Conservation (phyloP, 1,139 yeast genomes). For the Nadsonia commutata region DNA sequence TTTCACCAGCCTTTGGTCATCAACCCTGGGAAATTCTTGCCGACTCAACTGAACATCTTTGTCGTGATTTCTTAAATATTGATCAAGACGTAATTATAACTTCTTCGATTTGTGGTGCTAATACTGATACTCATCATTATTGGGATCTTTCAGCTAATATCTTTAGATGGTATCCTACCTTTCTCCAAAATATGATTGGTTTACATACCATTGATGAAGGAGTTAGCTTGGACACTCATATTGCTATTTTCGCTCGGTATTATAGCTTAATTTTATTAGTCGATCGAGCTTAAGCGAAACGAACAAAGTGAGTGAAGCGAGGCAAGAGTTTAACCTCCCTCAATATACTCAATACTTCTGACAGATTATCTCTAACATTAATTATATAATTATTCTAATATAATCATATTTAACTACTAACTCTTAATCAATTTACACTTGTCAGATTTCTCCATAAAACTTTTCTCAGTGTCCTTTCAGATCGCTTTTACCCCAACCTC, state of each 20-base stretch:
- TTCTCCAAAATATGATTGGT: conserved; percentile 10
- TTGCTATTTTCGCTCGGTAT: conserved; percentile 44
- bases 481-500: too few relatives aligned
- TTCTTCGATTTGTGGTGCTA: conserved; percentile 61
- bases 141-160: conserved; percentile 64
- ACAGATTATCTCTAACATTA: too few relatives aligned
- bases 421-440: too few relatives aligned
- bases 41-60: conserved; percentile 44
- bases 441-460: too few relatives aligned
- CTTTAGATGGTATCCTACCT: conserved; percentile 43
- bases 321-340: too few relatives aligned
- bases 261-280: conserved; percentile 30
- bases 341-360: too few relatives aligned
- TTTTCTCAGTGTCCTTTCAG: too few relatives aligned
- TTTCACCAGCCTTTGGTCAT: conserved; percentile 34
- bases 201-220: conserved; percentile 50
- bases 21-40: conserved; percentile 39
- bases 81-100: conserved; percentile 30
- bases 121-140: conserved; percentile 72
- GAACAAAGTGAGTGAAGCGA: too few relatives aligned
- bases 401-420: too few relatives aligned
- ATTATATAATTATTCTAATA: too few relatives aligned
- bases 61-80: conserved; percentile 37
- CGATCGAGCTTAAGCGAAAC: too few relatives aligned
- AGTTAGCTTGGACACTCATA: conserved; percentile 35